A percentile compares a stretch with the other conserved stretches of the same genome.
Evolutionary conservation across 2,329 filamentous ascomycete species (phyloP).

Genomic region (Curvularia sp.): DNA sequence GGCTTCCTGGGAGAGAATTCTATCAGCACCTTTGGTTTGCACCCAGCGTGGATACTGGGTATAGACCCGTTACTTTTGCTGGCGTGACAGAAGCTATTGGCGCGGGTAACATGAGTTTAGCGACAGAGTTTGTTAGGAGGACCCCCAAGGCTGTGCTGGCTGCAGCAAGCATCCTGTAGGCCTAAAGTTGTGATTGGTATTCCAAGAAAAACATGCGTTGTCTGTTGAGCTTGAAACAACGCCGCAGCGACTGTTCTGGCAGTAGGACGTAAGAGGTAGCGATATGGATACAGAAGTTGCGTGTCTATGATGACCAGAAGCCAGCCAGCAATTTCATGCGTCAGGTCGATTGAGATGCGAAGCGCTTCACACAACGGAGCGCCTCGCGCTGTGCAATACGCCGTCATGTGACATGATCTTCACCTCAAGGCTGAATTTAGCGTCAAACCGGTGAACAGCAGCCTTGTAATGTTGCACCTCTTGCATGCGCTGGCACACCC

Average conservation of each 20-base stretch:
- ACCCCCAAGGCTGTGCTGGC: constrained; percentile 39
- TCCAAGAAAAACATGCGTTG: background rate
- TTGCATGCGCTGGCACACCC: background rate
- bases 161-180: constrained; percentile 34
- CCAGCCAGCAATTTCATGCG: background rate
- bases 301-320: background rate
- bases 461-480: background rate
- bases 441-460: background rate
- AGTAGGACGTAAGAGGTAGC: background rate
- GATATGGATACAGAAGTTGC: background rate
- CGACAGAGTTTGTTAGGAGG: constrained; percentile 39
- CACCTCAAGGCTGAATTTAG: background rate
- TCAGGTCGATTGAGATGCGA: background rate
- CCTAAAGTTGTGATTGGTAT: background rate
- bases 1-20: constrained; percentile 53
- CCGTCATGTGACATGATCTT: background rate
- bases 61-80: constrained; percentile 46
- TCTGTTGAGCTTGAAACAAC: background rate
- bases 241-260: background rate
- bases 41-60: constrained; percentile 53
- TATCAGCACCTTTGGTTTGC: constrained; percentile 57
- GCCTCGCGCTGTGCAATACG: background rate
- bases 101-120: constrained; percentile 30
- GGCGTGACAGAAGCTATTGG: constrained; percentile 46
- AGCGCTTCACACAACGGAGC: background rate